phyloP scores from a whole-genome alignment of 2,329 filamentous ascomycete species.

The Metarhizium rileyi region DNA sequence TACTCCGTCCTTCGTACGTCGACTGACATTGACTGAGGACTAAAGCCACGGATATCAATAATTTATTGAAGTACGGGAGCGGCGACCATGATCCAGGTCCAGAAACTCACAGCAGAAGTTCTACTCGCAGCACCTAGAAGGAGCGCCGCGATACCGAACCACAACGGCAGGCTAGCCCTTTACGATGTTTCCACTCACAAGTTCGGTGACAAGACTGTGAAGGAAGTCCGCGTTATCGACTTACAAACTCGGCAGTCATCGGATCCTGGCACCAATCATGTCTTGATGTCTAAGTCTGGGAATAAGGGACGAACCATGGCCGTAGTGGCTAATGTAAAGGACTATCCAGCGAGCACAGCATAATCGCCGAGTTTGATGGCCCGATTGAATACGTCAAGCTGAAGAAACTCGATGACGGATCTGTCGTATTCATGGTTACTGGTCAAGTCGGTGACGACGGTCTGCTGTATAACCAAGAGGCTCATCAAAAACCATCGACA shows the following conservation, averaged over 20 bases:
- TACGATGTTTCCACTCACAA: conserved; percentile 30
- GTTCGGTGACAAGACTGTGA: conserved; percentile 20
- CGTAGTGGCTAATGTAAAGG: conserved; percentile 16
- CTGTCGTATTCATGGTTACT: conserved; percentile 25
- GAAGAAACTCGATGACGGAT: conserved; percentile 22
- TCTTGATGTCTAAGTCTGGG: conserved; percentile 11
- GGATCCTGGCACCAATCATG: conserved; percentile 20
- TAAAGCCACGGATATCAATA: no score
- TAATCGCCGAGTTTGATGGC: conserved; percentile 22
- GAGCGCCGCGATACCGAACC: conserved; percentile 27
- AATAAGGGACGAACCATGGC: conserved; percentile 23
- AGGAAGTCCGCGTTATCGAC: conserved; percentile 24
- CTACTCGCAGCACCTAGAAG: conserved; percentile 21
- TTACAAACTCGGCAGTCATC: conserved; percentile 19
- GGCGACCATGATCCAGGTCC: conserved; percentile 10
- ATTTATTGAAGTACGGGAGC: no score
- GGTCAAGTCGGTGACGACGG: conserved; percentile 23
- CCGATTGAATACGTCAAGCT: conserved; percentile 24
- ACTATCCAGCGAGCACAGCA: conserved; percentile 13
- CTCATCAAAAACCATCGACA: conserved; percentile 14
- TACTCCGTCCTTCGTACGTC: no score
- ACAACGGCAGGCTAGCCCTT: conserved; percentile 30
- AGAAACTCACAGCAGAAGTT: conserved; percentile 23
- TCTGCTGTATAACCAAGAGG: conserved; percentile 22
- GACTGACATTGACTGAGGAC: no score